phyloP scores from a whole-genome alignment of 202 grass and related monocot species.

The Zoysia matrella region DNA sequence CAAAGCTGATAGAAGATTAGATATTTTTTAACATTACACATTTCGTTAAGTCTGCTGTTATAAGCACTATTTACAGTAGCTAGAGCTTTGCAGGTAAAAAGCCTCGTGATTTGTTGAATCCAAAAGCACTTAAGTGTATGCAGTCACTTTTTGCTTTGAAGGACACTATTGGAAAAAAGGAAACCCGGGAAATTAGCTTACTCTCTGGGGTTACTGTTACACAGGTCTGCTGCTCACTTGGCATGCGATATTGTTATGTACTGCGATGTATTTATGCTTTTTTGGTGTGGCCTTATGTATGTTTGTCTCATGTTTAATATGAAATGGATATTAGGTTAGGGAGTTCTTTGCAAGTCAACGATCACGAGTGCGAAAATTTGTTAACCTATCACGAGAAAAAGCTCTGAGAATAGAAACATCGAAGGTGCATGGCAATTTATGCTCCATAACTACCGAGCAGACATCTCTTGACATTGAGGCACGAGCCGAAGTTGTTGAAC shows the following conservation, averaged over 20 bases:
- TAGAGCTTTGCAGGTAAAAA: slow-evolving; percentile 74
- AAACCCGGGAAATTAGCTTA: slow-evolving; percentile 87
- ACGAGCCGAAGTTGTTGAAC: slow-evolving; percentile 47
- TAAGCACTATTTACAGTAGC: slow-evolving; percentile 35
- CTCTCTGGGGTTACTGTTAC: slow-evolving; percentile 80
- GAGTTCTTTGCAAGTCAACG: slow-evolving; percentile 87
- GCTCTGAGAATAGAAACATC: slow-evolving; percentile 56
- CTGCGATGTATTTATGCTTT: slow-evolving; percentile 19
- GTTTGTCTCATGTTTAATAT: slow-evolving; percentile 15
- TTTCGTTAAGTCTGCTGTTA: slow-evolving; percentile 5
- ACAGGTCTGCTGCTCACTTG: slow-evolving; percentile 63
- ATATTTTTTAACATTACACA: neutral
- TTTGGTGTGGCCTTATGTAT: slow-evolving; percentile 11
- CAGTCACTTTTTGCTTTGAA: slow-evolving; percentile 97
- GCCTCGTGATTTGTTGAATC: slow-evolving; percentile 93
- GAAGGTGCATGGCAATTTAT: slow-evolving; percentile 36
- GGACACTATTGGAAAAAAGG: slow-evolving; percentile 94
- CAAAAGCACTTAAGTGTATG: slow-evolving; percentile 87
- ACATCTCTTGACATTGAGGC: slow-evolving; percentile 41
- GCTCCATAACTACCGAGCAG: slow-evolving; percentile 49
- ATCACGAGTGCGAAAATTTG: slow-evolving; percentile 83
- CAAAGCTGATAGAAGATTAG: slow-evolving; percentile 11
- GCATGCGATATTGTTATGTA: slow-evolving; percentile 26
- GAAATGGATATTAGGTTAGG: slow-evolving; percentile 57
- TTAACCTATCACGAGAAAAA: slow-evolving; percentile 77